Evolutionary conservation across 345 rosid genomes (phyloP).

Genomic region (Durio zibethinus): DNA sequence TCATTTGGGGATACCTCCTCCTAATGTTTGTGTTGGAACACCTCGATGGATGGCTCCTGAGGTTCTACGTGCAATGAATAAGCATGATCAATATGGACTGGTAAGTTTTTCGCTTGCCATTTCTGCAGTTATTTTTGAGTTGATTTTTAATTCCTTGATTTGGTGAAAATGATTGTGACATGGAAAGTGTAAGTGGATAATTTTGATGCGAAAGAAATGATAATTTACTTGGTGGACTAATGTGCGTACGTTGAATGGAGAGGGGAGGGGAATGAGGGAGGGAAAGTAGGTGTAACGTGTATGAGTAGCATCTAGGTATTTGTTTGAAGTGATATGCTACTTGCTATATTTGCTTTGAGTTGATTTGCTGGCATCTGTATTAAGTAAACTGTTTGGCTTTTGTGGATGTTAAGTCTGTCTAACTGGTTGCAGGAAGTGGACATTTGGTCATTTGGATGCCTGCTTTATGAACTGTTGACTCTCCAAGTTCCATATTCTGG

Average conservation of each 20-base stretch:
- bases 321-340: slow-evolving; percentile 3
- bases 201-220: background rate
- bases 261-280: background rate
- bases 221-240: background rate
- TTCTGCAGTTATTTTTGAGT: background rate
- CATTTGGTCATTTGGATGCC: slow-evolving; percentile 94
- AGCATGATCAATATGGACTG: slow-evolving; percentile 59
- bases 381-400: background rate
- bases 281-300: background rate
- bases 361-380: background rate
- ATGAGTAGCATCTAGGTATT: background rate
- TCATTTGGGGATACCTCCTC: slow-evolving; percentile 75
- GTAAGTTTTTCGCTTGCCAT: slow-evolving; percentile 31
- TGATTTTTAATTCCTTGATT: background rate
- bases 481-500: slow-evolving; percentile 69
- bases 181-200: no score
- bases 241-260: background rate
- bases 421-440: slow-evolving; percentile 78
- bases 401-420: background rate
- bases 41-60: slow-evolving; percentile 99
- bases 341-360: slow-evolving; percentile 1
- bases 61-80: slow-evolving; percentile 72
- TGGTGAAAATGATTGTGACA: background rate
- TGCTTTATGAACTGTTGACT: slow-evolving; percentile 80
- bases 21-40: slow-evolving; percentile 87